Percentiles rank a stretch among this genome's conserved stretches.
Conservation (phyloP, 2,329 filamentous ascomycete species). For the Dactylella cylindrospora region DNA sequence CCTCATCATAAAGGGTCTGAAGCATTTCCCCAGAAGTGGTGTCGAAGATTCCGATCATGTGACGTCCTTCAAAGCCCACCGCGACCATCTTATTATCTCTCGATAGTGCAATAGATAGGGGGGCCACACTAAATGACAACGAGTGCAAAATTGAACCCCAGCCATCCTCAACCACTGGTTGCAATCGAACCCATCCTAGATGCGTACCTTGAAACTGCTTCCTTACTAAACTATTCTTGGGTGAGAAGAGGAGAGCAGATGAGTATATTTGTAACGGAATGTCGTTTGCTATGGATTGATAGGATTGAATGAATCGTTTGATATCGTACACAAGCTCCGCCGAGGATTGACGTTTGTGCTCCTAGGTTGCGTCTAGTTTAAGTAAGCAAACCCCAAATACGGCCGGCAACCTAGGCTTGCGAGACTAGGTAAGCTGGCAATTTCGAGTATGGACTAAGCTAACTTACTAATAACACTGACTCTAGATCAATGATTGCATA, state of each 20-base stretch:
- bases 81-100: too few species aligned
- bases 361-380: not conserved
- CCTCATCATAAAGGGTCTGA: too few species aligned
- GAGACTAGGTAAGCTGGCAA: not conserved
- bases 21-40: too few species aligned
- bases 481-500: not conserved
- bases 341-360: not conserved
- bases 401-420: too few species aligned
- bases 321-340: constrained; percentile 1
- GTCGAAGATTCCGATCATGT: too few species aligned
- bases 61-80: too few species aligned
- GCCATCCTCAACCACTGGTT: not conserved
- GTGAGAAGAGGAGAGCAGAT: constrained; percentile 19
- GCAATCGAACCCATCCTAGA: not conserved
- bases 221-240: constrained; percentile 1
- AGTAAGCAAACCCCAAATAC: too few species aligned
- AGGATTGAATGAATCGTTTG: constrained; percentile 2
- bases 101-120: too few species aligned
- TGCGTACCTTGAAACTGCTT: not conserved
- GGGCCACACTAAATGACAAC: too few species aligned
- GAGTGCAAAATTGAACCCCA: constrained; percentile 4
- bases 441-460: too few species aligned
- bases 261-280: constrained; percentile 14
- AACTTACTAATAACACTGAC: constrained; percentile 9
- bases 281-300: constrained; percentile 5